Conservation (phyloP, 371 early-diverging fungal genomes). For the Mucor lusitanicus region DNA sequence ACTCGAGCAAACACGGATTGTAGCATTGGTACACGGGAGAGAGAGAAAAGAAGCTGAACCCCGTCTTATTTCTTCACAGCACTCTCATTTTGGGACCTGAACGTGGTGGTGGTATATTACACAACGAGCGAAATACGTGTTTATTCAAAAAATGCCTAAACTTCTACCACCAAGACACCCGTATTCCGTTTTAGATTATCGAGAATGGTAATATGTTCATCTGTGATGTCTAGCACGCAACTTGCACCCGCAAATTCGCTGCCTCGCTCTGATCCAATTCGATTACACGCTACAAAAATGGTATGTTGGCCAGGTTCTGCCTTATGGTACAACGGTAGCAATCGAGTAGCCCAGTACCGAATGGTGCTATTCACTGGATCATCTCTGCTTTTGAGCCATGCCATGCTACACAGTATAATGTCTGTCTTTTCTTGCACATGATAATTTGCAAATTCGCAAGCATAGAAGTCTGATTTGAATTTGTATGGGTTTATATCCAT, state of each 20-base stretch:
- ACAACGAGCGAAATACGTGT: not conserved
- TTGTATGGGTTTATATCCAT: constrained; percentile 84
- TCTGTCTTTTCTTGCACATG: constrained; percentile 50
- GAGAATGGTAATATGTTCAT: constrained; percentile 28
- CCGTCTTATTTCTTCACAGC: not conserved
- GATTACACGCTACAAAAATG: constrained; percentile 62
- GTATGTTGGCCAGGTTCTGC: constrained; percentile 2
- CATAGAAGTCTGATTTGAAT: constrained; percentile 64
- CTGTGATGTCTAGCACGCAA: constrained; percentile 44
- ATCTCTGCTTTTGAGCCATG: constrained; percentile 60
- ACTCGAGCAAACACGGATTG: not conserved
- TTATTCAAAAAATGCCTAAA: not conserved
- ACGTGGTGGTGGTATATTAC: not conserved
- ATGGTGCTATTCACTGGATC: constrained; percentile 30
- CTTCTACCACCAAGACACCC: constrained; percentile 45
- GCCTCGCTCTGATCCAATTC: constrained; percentile 67
- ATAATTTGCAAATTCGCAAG: constrained; percentile 72
- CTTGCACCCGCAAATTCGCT: constrained; percentile 59
- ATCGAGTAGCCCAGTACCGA: constrained; percentile 64
- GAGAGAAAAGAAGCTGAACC: not conserved
- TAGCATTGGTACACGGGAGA: not conserved
- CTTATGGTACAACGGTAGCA: constrained; percentile 43
- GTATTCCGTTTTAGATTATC: constrained; percentile 30
- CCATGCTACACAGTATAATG: constrained; percentile 67
- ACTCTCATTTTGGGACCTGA: not conserved